These are phyloP conservation scores for Phytophthora foliorum DNA, from an alignment of 352 stramenopile species.

Conservation along the genomic window DNA sequence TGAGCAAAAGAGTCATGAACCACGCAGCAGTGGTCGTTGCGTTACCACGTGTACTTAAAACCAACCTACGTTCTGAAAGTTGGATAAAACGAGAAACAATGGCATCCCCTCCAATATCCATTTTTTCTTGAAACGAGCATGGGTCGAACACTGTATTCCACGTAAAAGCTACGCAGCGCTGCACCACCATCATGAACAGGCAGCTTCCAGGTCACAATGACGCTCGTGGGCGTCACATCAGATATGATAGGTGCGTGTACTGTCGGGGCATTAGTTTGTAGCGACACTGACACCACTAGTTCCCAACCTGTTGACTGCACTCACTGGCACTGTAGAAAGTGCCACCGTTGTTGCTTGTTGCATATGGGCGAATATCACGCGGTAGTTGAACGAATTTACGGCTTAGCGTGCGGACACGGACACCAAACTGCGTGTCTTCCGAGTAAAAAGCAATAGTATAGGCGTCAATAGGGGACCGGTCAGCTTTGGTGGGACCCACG, in stretches of 20 bases:
- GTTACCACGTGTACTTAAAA: too few species aligned
- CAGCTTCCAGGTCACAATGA: slow-evolving; percentile 46
- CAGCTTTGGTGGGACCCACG: slow-evolving; percentile 48
- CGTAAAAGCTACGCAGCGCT: slow-evolving; percentile 47
- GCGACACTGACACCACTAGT: slow-evolving; percentile 44
- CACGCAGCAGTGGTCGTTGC: too few species aligned
- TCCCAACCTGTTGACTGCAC: slow-evolving; percentile 60
- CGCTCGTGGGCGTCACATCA: slow-evolving; percentile 59
- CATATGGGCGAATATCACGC: slow-evolving; percentile 33
- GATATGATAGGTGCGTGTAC: slow-evolving; percentile 42
- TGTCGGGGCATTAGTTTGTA: slow-evolving; percentile 48
- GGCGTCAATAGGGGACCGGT: slow-evolving; percentile 59
- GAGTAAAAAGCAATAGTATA: slow-evolving; percentile 60
- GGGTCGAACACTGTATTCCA: slow-evolving; percentile 59
- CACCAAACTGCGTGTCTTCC: slow-evolving; percentile 70
- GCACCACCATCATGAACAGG: slow-evolving; percentile 67
- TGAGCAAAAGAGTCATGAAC: too few species aligned
- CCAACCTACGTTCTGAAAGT: too few species aligned
- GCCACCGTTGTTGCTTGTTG: slow-evolving; percentile 8
- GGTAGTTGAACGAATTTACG: slow-evolving; percentile 44
- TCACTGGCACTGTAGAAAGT: slow-evolving; percentile 62
- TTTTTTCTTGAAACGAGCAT: slow-evolving; percentile 25
- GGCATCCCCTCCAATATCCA: slow-evolving; percentile 52
- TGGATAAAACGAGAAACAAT: slow-evolving; percentile 49
- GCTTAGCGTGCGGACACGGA: slow-evolving; percentile 51